Evolutionary conservation across 768 basidiomycete genomes (phyloP).

Genomic region (Lactarius indigo): DNA sequence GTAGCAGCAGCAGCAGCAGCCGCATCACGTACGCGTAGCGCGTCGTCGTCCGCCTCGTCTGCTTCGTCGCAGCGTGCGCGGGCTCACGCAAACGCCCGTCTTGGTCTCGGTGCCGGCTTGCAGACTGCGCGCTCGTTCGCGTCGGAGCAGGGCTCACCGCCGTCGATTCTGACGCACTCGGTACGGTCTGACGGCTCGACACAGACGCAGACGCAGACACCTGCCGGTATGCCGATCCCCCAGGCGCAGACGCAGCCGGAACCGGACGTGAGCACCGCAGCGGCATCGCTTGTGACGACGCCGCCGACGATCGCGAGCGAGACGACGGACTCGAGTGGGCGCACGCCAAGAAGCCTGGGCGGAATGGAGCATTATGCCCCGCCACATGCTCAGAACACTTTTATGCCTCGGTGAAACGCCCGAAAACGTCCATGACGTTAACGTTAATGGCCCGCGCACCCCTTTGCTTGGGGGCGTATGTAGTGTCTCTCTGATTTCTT

Average conservation of each 20-base stretch:
- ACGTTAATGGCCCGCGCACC: not conserved
- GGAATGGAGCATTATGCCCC: constrained; percentile 35
- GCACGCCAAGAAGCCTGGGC: constrained; percentile 48
- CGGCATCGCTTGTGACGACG: constrained; percentile 64
- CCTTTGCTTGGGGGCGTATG: not conserved
- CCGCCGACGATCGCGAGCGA: constrained; percentile 53
- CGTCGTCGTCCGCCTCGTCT: not conserved
- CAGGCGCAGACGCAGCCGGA: not conserved
- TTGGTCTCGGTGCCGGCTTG: constrained; percentile 21
- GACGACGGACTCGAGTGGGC: constrained; percentile 49
- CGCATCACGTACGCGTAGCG: not conserved
- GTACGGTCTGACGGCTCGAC: constrained; percentile 22
- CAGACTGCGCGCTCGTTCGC: constrained; percentile 7
- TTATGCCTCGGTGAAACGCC: constrained; percentile 11
- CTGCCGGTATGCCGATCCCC: not conserved
- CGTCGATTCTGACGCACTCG: constrained; percentile 25
- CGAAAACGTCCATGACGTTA: too few species aligned
- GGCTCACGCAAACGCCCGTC: constrained; percentile 10
- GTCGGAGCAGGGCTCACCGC: constrained; percentile 24
- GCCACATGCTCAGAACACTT: not conserved
- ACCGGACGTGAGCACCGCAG: constrained; percentile 66
- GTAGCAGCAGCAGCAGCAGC: not conserved
- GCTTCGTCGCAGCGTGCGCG: constrained; percentile 23
- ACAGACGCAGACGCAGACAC: constrained; percentile 27
- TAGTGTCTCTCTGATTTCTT: not conserved